Conservation (phyloP, 1,139 yeast species). For the Yamadazyma diddensiae region DNA sequence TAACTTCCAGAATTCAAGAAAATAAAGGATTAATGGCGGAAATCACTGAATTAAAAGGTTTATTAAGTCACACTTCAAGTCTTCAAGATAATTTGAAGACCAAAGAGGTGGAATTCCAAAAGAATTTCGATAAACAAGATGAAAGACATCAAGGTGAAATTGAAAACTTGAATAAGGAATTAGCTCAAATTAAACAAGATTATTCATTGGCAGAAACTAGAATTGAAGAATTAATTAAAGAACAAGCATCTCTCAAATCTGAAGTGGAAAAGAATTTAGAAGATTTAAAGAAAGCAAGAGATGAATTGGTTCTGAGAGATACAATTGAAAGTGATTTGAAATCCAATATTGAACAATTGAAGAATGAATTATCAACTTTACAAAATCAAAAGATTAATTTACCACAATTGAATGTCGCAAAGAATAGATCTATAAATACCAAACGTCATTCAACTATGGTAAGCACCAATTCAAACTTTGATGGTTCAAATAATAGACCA, state of each 20-base stretch:
- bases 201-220: slow-evolving; percentile 60
- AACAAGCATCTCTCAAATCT: slow-evolving; percentile 61
- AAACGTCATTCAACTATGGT: slow-evolving; percentile 40
- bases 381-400: slow-evolving; percentile 31
- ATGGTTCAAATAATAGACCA: slow-evolving; percentile 31
- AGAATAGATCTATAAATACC: slow-evolving; percentile 27
- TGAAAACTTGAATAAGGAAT: slow-evolving; percentile 54
- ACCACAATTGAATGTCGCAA: slow-evolving; percentile 22
- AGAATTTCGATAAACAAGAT: slow-evolving; percentile 43
- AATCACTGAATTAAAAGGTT: slow-evolving; percentile 52
- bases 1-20: slow-evolving; percentile 75
- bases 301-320: slow-evolving; percentile 59
- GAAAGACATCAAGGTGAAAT: slow-evolving; percentile 50
- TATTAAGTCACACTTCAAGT: slow-evolving; percentile 56
- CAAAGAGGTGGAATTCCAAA: slow-evolving; percentile 54
- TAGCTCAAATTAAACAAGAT: slow-evolving; percentile 55
- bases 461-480: slow-evolving; percentile 34
- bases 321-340: slow-evolving; percentile 69
- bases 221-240: slow-evolving; percentile 60
- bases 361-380: slow-evolving; percentile 58
- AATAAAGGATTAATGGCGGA: slow-evolving; percentile 69
- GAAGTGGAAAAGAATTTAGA: slow-evolving; percentile 62
- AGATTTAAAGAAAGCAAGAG: slow-evolving; percentile 62
- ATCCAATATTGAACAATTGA: slow-evolving; percentile 66
- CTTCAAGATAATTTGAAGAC: slow-evolving; percentile 56